Percentiles rank a stretch among this genome's conserved stretches.
These are phyloP conservation scores for Trapa incisa DNA, from an alignment of 345 rosid species.

Conservation along the genomic window DNA sequence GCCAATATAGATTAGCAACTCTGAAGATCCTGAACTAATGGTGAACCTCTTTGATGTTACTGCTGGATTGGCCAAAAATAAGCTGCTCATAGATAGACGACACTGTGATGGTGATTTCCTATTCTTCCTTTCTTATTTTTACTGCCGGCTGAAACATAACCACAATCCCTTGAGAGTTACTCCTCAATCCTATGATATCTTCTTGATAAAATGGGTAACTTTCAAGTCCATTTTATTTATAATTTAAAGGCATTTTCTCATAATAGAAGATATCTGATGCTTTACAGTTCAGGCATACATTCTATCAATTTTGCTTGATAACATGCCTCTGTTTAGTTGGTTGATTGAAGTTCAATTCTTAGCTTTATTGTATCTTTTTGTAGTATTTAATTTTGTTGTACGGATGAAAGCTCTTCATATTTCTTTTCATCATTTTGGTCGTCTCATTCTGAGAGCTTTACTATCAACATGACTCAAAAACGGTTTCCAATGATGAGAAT, in stretches of 20 bases:
- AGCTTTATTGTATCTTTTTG: background rate
- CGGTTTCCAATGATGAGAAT: slow-evolving; percentile 13
- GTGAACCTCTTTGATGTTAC: slow-evolving; percentile 59
- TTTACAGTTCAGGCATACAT: background rate
- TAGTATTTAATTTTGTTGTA: background rate
- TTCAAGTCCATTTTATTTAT: background rate
- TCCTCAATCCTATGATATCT: background rate
- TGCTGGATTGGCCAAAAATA: slow-evolving; percentile 40
- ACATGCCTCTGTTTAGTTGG: background rate
- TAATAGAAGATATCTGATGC: background rate
- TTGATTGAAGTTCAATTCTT: background rate
- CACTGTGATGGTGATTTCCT: slow-evolving; percentile 43
- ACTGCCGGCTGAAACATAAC: background rate
- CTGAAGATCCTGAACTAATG: slow-evolving; percentile 58
- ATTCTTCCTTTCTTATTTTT: background rate
- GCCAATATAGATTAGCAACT: slow-evolving; percentile 38
- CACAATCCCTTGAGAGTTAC: background rate
- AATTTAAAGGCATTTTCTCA: background rate
- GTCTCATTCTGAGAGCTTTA: background rate
- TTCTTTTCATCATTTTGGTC: too few species aligned
- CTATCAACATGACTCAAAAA: background rate
- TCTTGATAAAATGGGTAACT: background rate
- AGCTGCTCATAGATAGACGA: slow-evolving; percentile 36
- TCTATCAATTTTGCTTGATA: background rate
- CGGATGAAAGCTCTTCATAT: background rate